Base-by-base conservation (phyloP, 164 flowering plant genomes). In the Amborella trichopoda region DNA sequence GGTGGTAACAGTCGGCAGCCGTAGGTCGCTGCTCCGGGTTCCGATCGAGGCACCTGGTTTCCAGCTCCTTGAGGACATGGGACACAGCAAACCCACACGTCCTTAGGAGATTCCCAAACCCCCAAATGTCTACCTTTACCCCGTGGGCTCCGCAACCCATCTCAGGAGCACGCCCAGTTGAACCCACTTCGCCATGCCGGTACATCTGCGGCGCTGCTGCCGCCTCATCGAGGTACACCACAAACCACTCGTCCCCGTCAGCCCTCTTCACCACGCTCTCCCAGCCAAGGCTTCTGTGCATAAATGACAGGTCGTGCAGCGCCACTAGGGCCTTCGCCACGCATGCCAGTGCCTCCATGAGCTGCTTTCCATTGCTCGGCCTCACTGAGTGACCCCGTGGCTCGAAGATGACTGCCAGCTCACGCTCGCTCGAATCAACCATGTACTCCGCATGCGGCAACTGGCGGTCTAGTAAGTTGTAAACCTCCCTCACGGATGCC, bases 1-100 rank as follows among this genome's bases (percentile, higher is more conserved):
- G 83, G 70, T 73, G 89, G 59, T 77, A 80, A 45, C 89, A 80
- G 59, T 80, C 84, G 44, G 89, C 89, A 23, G 84, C 81, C 19
- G 89, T 77, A 1, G 81, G 84, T 22, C 89, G 52, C 38, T 50
- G 69, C 64, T 80, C 89, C 12, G 81, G 81, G 63, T 75, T 80
- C 57, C 60, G 78, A 9, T 80, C 89, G 68, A 80, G 44, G 47
- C 89, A 80, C 65, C 74, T 58, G 20, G 56, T 71, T 40, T 75
- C 76, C 57, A 80, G 51, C 50, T 80, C 89, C 28, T 65, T 64
- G 36, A 80, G 54, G 62, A 71, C 48, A n/a, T 38, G 41, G 0
- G 80, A 75, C 30, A 75, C 59, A 25, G 28, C 58, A 20, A 77
- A 38, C 25, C 77, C 83, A 44, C 80, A 52, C 0, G 73, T 77